Conservation (phyloP, 139 green algal species). For the Closterium sp. region DNA sequence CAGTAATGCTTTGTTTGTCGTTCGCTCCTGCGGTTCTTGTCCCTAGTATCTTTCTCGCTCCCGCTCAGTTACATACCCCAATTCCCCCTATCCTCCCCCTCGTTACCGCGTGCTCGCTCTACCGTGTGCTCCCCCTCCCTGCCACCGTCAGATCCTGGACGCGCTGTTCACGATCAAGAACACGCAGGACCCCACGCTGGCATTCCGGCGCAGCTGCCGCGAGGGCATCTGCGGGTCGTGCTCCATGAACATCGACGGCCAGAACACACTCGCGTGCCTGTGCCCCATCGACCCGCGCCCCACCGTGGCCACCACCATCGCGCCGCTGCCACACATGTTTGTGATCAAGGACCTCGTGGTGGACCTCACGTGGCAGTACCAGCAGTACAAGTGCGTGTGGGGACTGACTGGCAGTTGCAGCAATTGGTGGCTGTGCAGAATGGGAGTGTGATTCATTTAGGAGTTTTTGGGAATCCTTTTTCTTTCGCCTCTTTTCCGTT, state of each 20-base stretch:
- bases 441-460: neutral
- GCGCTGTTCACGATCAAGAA: slow-evolving; percentile 99
- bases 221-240: slow-evolving; percentile 99
- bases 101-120: neutral
- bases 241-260: slow-evolving; percentile 98
- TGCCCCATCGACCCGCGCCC: slow-evolving; percentile 74
- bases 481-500: neutral
- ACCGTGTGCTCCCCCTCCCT: neutral
- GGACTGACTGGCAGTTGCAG: neutral
- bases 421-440: neutral
- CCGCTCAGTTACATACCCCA: neutral
- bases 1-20: too few species aligned
- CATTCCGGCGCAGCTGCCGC: slow-evolving; percentile 87
- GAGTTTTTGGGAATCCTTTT: neutral
- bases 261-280: slow-evolving; percentile 94
- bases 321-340: slow-evolving; percentile 98
- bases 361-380: slow-evolving; percentile 98
- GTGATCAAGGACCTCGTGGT: slow-evolving; percentile 97
- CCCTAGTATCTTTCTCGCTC: neutral
- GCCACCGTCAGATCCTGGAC: slow-evolving; percentile 69
- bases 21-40: too few species aligned
- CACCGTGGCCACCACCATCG: slow-evolving; percentile 63
- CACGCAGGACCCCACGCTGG: slow-evolving; percentile 86
- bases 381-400: slow-evolving; percentile 87
- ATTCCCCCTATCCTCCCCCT: neutral